Evolutionary conservation across 768 basidiomycete genomes (phyloP).

Genomic region (Phanerochaete carnosa): DNA sequence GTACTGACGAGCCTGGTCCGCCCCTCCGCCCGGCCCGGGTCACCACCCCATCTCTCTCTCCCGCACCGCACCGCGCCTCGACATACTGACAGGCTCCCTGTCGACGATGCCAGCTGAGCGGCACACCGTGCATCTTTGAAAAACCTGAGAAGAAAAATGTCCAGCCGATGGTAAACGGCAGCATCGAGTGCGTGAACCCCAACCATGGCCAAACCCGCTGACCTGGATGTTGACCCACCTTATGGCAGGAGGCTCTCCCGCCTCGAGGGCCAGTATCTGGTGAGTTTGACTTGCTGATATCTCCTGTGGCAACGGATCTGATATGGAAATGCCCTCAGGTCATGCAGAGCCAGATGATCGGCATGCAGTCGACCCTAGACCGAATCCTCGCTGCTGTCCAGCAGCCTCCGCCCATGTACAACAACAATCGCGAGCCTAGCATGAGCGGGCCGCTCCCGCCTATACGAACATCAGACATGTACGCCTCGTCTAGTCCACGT

Average conservation of each 20-base stretch:
- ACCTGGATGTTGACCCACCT: conserved; percentile 19
- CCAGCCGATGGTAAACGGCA: conserved; percentile 55
- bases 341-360: conserved; percentile 93
- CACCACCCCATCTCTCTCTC: conserved; percentile 21
- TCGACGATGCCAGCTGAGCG: conserved; percentile 83
- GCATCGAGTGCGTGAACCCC: conserved; percentile 62
- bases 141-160: conserved; percentile 86
- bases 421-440: conserved; percentile 9
- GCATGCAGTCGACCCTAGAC: conserved; percentile 87
- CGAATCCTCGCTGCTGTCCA: conserved; percentile 73
- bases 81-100: conserved; percentile 66
- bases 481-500: conserved; percentile 27
- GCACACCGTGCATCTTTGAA: conserved; percentile 81
- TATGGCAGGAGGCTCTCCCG: conserved; percentile 67
- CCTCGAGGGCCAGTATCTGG: conserved; percentile 83
- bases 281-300: conserved; percentile 30
- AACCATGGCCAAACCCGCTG: conserved; percentile 5
- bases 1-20: conserved; percentile 44
- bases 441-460: conserved; percentile 12
- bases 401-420: conserved; percentile 28
- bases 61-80: conserved; percentile 10
- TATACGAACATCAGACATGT: conserved; percentile 20
- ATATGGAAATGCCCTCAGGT: conserved; percentile 43
- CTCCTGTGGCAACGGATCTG: not conserved
- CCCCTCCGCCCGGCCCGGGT: conserved; percentile 71